These are phyloP conservation scores for Kurtzmaniella quercitrusa DNA, from an alignment of 1,139 yeast species.

Conservation along the genomic window DNA sequence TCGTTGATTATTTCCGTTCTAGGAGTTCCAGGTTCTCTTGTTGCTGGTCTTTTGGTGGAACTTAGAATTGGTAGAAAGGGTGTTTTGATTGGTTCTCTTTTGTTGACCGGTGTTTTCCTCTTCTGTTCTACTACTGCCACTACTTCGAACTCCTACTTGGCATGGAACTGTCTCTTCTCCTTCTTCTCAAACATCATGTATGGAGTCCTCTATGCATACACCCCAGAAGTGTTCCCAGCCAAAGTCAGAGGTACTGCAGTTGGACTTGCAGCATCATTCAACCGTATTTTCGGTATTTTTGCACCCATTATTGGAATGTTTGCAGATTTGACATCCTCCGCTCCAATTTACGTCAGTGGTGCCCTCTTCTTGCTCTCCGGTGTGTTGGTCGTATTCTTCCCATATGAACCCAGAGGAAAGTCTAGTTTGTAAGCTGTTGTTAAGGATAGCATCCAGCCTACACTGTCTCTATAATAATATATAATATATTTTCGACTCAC, in stretches of 20 bases:
- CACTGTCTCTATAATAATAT: too few relatives aligned
- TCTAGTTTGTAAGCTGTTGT: conserved; percentile 10
- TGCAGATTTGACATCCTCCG: conserved; percentile 39
- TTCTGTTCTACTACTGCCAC: conserved; percentile 42
- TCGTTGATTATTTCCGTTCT: conserved; percentile 37
- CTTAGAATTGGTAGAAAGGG: conserved; percentile 39
- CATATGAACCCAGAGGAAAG: conserved; percentile 36
- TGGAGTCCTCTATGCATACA: conserved; percentile 43
- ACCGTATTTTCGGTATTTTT: conserved; percentile 39
- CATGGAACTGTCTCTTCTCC: conserved; percentile 43
- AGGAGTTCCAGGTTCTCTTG: conserved; percentile 39
- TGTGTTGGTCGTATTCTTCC: conserved; percentile 30
- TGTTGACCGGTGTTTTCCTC: conserved; percentile 36
- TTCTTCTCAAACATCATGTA: conserved; percentile 40
- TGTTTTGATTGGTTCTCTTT: conserved; percentile 26
- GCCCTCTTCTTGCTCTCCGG: conserved; percentile 37
- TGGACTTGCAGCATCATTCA: conserved; percentile 40
- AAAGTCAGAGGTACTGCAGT: conserved; percentile 41
- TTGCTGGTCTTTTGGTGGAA: conserved; percentile 39
- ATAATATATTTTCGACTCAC: background rate
- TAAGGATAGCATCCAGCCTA: too few relatives aligned
- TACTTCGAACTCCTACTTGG: conserved; percentile 33
- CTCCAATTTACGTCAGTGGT: conserved; percentile 42
- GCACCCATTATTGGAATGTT: conserved; percentile 43
- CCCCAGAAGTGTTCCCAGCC: conserved; percentile 41